A percentile compares a stretch with the other conserved stretches of the same genome.
These are phyloP conservation scores for Prunus dulcis DNA, from an alignment of 306 rosid species.

Conservation along the genomic window DNA sequence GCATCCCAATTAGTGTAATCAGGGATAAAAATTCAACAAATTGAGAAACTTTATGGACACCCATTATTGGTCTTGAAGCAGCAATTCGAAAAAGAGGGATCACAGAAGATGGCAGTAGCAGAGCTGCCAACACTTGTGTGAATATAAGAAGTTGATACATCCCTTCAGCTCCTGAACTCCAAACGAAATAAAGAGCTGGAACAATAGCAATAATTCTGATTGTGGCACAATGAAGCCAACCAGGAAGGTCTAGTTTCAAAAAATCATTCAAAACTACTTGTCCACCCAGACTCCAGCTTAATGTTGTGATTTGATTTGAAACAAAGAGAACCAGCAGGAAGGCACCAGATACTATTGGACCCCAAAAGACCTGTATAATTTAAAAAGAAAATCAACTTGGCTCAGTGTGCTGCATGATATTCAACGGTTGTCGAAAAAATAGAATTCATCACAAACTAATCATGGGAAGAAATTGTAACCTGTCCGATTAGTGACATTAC, in stretches of 20 bases:
- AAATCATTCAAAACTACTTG: constrained; percentile 62
- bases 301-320: constrained; percentile 69
- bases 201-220: constrained; percentile 74
- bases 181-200: constrained; percentile 86
- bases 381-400: constrained; percentile 17
- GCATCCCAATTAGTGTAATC: constrained; percentile 68
- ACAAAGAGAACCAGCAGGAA: constrained; percentile 67
- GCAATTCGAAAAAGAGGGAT: constrained; percentile 91
- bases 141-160: constrained; percentile 79
- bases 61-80: constrained; percentile 82
- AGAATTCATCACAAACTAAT: neutral
- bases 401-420: constrained; percentile 8
- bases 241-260: constrained; percentile 82
- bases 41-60: constrained; percentile 70
- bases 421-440: neutral
- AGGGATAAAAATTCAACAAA: constrained; percentile 61
- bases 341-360: constrained; percentile 54
- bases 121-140: constrained; percentile 80
- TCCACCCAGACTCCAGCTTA: constrained; percentile 83
- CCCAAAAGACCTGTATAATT: constrained; percentile 59
- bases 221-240: constrained; percentile 93
- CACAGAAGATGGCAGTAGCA: constrained; percentile 86
- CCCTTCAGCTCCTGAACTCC: constrained; percentile 95
- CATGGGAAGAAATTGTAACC: constrained; percentile 42
- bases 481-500: constrained; percentile 74